Evolutionary conservation across 768 basidiomycete genomes (phyloP).

Genomic region (Mycena vitilis): DNA sequence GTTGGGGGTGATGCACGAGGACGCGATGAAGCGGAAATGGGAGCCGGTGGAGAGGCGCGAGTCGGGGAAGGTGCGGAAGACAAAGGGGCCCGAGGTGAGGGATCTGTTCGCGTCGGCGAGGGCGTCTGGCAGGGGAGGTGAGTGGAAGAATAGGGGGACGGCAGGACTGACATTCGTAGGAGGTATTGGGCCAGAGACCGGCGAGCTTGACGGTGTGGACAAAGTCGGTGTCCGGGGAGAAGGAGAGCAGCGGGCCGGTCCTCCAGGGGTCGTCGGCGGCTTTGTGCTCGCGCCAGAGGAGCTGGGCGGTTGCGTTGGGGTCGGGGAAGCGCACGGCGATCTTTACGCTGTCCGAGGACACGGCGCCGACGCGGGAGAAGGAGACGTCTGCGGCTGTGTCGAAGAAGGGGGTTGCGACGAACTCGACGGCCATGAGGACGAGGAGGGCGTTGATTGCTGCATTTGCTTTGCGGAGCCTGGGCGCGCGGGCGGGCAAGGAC

Average conservation of each 20-base stretch:
- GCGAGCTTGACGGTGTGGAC: slow-evolving; percentile 62
- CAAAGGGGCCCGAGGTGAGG: slow-evolving; percentile 60
- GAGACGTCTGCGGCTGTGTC: slow-evolving; percentile 65
- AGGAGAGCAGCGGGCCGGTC: slow-evolving; percentile 62
- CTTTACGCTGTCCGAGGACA: slow-evolving; percentile 73
- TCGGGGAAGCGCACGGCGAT: slow-evolving; percentile 71
- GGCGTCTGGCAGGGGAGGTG: slow-evolving; percentile 51
- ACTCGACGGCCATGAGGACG: slow-evolving; percentile 51
- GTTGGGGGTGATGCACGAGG: slow-evolving; percentile 76
- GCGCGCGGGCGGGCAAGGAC: slow-evolving; percentile 45
- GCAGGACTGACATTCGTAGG: slow-evolving; percentile 73
- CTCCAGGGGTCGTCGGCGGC: slow-evolving; percentile 55
- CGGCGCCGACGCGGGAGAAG: slow-evolving; percentile 78
- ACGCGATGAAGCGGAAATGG: slow-evolving; percentile 76
- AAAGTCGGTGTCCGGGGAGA: slow-evolving; percentile 66
- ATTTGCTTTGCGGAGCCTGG: slow-evolving; percentile 30
- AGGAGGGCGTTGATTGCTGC: slow-evolving; percentile 32
- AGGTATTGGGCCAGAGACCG: slow-evolving; percentile 75
- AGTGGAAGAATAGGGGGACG: slow-evolving; percentile 11
- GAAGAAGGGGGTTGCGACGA: slow-evolving; percentile 64
- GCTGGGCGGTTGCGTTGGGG: slow-evolving; percentile 47
- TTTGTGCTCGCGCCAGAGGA: slow-evolving; percentile 60
- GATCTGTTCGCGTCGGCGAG: slow-evolving; percentile 55
- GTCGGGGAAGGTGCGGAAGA: slow-evolving; percentile 83
- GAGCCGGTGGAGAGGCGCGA: slow-evolving; percentile 62